Base-by-base conservation (phyloP, 768 basidiomycete species). In the Podaxis rugospora region DNA sequence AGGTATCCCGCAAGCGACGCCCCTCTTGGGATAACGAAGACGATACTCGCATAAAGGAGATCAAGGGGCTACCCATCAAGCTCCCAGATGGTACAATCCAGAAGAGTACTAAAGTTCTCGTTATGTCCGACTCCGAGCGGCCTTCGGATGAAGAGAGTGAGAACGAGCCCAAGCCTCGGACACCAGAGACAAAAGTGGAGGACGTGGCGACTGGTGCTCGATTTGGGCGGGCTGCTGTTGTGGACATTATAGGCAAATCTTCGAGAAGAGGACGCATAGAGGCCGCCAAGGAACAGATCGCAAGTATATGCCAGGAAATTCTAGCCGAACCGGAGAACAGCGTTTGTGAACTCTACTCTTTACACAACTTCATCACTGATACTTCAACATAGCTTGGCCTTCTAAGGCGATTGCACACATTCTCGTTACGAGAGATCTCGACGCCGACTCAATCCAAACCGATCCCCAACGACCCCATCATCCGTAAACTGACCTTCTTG, bases 241-340 rank as follows among this genome's bases (percentile, higher is more conserved):
- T 84, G 32, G 87, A 89, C 64, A 79, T 95, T 49, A 76, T 96
- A 40, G 74, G 76, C 44, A 88, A 82, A 62, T 80, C 80, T 66
- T 88, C 90, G 23, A 83, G 88, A 62, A 83, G 81, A 64, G 79
- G 77, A 53, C 80, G 88, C 56, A 77, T 97, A 64, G 85, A 86
- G 65, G 78, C 79, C 44, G 95, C 95, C 13, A 93, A 96, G 67
- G 94, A 97, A 69, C 95, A 98, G 75, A 92, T 98, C 63, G 97
- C 95, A 1, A 80, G 82, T 28, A 85, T 98, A 35, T 97, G 95
- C 70, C 93, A 97, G 69, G 96, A 98, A 67, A 92, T 98, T 57
- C 77, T 97, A 51, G 84, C 90, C 23, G 96, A 98, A 64, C 96
- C 96, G 25, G 97, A 99, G 76, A 94, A 93, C 69, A 92, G 88